phyloP scores from a whole-genome alignment of 805 yeast genomes.

The Maudiozyma saulgeensis region DNA sequence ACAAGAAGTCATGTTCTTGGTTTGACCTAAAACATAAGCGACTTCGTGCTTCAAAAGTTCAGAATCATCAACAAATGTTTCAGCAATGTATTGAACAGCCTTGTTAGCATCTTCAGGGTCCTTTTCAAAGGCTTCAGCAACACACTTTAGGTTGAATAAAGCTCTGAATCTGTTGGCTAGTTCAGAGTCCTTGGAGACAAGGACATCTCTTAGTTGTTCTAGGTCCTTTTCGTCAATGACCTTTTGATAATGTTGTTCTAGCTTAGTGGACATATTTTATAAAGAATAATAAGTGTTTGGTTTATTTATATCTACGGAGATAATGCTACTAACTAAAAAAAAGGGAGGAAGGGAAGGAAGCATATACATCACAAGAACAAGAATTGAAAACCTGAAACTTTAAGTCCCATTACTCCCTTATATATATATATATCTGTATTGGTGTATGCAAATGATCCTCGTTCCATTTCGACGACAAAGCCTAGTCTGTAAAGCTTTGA shows the following conservation, averaged over 20 bases:
- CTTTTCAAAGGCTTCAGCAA: conserved; percentile 63
- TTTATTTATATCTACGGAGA: neutral
- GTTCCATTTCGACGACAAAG: no score
- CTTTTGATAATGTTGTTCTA: conserved; percentile 30
- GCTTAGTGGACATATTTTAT: conserved; percentile 27
- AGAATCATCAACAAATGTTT: conserved; percentile 68
- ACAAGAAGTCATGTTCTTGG: conserved; percentile 72
- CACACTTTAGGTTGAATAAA: conserved; percentile 75
- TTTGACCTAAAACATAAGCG: conserved; percentile 95
- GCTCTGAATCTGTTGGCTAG: conserved; percentile 90
- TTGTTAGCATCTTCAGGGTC: conserved; percentile 45
- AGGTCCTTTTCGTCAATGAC: conserved; percentile 35
- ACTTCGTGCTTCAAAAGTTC: conserved; percentile 95
- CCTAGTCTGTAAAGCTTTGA: no score
- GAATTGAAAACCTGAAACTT: no score
- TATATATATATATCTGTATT: no score
- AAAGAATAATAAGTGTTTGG: neutral
- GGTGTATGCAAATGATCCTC: no score
- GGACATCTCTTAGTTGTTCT: conserved; percentile 64
- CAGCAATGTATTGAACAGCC: conserved; percentile 78
- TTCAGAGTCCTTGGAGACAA: conserved; percentile 53
- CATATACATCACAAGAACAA: no score
- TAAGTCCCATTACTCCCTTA: no score
- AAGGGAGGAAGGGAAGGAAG: no score
- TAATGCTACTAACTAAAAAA: no score